Evolutionary conservation across 208 protist genomes (phyloP), one percentile per base, ranked within the genome.

Genomic region (Leishmania guyanensis): DNA sequence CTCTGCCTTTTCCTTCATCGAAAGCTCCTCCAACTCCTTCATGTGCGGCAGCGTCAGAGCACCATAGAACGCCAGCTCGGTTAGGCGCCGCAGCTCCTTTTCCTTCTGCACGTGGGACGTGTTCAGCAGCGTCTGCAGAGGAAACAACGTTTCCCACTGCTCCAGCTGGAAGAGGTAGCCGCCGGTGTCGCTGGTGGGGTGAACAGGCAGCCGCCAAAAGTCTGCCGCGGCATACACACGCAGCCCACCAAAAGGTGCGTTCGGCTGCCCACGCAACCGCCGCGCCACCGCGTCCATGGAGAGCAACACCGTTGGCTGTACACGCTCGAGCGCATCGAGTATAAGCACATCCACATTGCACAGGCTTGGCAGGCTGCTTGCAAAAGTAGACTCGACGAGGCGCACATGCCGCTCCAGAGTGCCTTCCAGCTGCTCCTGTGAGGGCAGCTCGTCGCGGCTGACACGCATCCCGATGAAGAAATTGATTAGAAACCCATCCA

Each of bases 351-450:
- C 93, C 3, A 80, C 83, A 48, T 80, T 95, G 74, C 75, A 70
- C 39, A 98, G 76, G 84, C 90, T 96, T 12, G 91, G 93, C 26
- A 96, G 73, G 70, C 85, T 89, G 74, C 85, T 81, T 3, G 83
- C 93, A 81, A 94, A 96, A 69, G 87, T 92, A 14, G 88, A 89
- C 77, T 94, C 91, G 29, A 94, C 91, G 2, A 96, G 89, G 4
- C 93, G 91, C 53, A 90, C 91, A 75, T 98, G 94, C 0, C 93
- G 92, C 86, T 94, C 91, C 50, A 98, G 83, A 10, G 93, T 92
- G 53, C 93, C 92, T 77, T 98, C 93, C 16, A 96, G 78, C 83
- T 98, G 94, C 81, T 98, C 94, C 87, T 92, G 94, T 64, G 91
- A 95, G 29, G 93, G 92, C 73, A 98, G 84, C 54, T 95, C 94